Evolutionary conservation across 129 eudicot genomes (phyloP).

Genomic region (Logfia minima): DNA sequence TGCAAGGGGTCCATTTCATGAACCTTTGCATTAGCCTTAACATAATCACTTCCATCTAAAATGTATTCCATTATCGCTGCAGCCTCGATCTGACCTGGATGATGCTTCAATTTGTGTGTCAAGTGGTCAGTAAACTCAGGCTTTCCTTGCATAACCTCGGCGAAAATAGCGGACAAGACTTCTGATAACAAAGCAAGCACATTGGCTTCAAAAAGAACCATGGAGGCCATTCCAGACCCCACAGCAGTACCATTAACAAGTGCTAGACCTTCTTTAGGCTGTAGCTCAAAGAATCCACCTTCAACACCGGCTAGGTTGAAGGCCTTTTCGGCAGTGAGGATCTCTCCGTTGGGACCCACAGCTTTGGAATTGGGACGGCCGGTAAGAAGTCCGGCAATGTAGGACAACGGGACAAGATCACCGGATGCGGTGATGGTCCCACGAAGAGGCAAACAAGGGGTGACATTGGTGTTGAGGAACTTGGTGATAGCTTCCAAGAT

Average conservation of each 20-base stretch:
- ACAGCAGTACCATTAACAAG: conserved; percentile 86
- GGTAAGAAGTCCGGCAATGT: conserved; percentile 80
- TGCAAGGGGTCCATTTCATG: conserved; percentile 82
- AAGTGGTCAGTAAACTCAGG: conserved; percentile 85
- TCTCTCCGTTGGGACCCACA: conserved; percentile 61
- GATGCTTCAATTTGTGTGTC: conserved; percentile 80
- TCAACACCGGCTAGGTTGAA: conserved; percentile 61
- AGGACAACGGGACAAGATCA: conserved; percentile 80
- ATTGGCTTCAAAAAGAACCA: conserved; percentile 74
- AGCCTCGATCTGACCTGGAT: conserved; percentile 89
- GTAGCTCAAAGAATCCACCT: conserved; percentile 73
- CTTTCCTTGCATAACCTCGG: conserved; percentile 91
- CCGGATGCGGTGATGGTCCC: conserved; percentile 89
- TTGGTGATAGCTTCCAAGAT: conserved; percentile 79
- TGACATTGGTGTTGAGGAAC: conserved; percentile 71
- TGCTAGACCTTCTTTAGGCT: conserved; percentile 87
- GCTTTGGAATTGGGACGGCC: conserved; percentile 87
- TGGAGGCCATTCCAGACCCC: conserved; percentile 86
- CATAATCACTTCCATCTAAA: conserved; percentile 65
- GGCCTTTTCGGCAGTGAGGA: conserved; percentile 57
- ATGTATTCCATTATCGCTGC: conserved; percentile 92
- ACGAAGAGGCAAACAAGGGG: conserved; percentile 80
- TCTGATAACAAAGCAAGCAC: conserved; percentile 61
- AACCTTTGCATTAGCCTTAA: conserved; percentile 55
- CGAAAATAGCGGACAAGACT: conserved; percentile 78